phyloP scores from a whole-genome alignment of 2,329 filamentous ascomycete species.

The Knoxdaviesia proteae region DNA sequence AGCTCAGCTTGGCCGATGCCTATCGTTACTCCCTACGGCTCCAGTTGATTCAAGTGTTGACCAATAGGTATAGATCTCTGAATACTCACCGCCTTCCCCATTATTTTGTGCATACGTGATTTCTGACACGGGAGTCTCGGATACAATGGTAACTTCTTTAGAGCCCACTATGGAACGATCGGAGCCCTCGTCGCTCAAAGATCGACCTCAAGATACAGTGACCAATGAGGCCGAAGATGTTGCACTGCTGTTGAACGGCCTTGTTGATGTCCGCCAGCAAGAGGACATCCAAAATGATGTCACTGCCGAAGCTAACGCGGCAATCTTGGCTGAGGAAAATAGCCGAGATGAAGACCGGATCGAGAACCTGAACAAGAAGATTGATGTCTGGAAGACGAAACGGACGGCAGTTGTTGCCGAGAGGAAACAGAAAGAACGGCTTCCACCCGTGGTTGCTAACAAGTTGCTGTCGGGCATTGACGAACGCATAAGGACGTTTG shows the following conservation, averaged over 20 bases:
- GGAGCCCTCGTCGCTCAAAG: too few relatives aligned
- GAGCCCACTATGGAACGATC: too few relatives aligned
- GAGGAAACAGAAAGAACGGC: conserved; percentile 23
- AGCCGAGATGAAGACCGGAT: conserved; percentile 42
- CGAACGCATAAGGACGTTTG: conserved; percentile 44
- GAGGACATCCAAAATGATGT: conserved; percentile 84
- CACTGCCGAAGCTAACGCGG: conserved; percentile 36
- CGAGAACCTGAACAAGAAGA: conserved; percentile 30
- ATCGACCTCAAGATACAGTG: too few relatives aligned
- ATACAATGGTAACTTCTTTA: too few relatives aligned
- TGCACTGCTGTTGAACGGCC: conserved; percentile 14
- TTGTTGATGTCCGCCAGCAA: conserved; percentile 46
- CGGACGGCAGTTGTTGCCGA: conserved; percentile 13
- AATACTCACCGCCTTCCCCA: too few relatives aligned
- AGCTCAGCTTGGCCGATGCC: too few relatives aligned
- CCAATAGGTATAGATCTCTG: too few relatives aligned
- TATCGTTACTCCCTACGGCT: too few relatives aligned
- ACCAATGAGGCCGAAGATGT: conserved; percentile 7
- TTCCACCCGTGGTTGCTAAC: conserved; percentile 10
- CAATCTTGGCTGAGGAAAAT: conserved; percentile 39
- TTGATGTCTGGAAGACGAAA: conserved; percentile 42
- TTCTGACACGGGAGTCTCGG: too few relatives aligned
- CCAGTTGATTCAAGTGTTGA: too few relatives aligned
- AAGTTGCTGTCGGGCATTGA: conserved; percentile 32
- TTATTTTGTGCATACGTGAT: too few relatives aligned